A percentile compares a stretch with the other conserved stretches of the same genome.
phyloP scores from a whole-genome alignment of 352 stramenopile genomes.

The Halophytophthora batemanensis region DNA sequence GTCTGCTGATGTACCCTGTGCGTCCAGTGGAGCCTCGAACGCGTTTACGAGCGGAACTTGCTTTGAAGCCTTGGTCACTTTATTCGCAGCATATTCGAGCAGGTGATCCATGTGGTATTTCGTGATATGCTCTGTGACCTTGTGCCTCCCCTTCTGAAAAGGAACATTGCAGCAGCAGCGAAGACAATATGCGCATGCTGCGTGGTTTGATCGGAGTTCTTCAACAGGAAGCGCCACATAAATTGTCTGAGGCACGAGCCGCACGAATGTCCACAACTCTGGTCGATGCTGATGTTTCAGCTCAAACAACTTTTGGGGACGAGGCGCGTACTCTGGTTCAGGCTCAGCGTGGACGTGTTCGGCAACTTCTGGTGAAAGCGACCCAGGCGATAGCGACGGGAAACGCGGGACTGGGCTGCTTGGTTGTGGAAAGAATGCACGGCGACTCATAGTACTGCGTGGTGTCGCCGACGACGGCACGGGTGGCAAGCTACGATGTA shows the following conservation, averaged over 20 bases:
- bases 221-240: not conserved
- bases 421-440: too few species aligned
- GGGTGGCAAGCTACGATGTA: too few species aligned
- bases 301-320: not conserved
- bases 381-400: not conserved
- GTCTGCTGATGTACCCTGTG: too few species aligned
- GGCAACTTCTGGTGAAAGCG: constrained; percentile 12
- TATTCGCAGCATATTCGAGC: too few species aligned
- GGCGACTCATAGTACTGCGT: too few species aligned
- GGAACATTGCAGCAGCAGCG: not conserved
- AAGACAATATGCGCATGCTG: not conserved
- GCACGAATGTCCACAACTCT: not conserved
- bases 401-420: constrained; percentile 8
- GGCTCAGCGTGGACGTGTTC: constrained; percentile 18
- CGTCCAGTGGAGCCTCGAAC: too few species aligned
- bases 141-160: not conserved
- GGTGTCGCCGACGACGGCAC: too few species aligned
- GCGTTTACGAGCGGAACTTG: too few species aligned
- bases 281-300: not conserved
- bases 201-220: not conserved
- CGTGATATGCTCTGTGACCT: not conserved
- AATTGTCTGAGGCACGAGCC: not conserved
- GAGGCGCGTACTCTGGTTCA: not conserved
- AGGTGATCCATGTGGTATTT: not conserved
- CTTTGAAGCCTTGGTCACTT: too few species aligned